A percentile compares a stretch with the other conserved stretches of the same genome.
Evolutionary conservation across 2,329 filamentous ascomycete genomes (phyloP).

Genomic region (Diplodia mutila): DNA sequence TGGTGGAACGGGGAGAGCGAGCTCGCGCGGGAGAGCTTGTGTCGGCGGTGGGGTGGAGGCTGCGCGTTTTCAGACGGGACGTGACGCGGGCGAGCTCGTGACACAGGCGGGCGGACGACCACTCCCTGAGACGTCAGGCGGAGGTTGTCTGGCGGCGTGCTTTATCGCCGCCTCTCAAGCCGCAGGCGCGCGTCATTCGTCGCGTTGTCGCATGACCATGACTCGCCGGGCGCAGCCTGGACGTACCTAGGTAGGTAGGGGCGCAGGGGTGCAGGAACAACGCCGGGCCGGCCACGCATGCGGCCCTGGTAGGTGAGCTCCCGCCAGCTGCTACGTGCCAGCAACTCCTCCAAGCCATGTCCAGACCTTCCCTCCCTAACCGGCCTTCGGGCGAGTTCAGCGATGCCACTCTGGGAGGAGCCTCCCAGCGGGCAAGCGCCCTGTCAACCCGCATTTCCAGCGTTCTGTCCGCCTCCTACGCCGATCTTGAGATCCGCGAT

Average conservation of each 20-base stretch:
- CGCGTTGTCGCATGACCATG: conserved; percentile 20
- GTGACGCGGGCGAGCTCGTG: neutral
- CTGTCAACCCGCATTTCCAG: conserved; percentile 80
- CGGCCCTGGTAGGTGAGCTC: no score
- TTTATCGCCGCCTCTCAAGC: neutral
- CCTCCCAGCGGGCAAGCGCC: conserved; percentile 55
- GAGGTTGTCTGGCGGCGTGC: conserved; percentile 3
- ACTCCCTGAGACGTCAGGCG: conserved; percentile 10
- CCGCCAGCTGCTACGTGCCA: neutral
- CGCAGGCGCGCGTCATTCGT: conserved; percentile 16
- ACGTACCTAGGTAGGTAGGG: no score
- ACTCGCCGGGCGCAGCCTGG: no score
- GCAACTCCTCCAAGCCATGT: conserved; percentile 10
- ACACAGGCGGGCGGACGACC: neutral
- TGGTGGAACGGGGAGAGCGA: neutral
- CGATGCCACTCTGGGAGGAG: conserved; percentile 15
- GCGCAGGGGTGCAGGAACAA: conserved; percentile 8
- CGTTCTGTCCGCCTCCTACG: conserved; percentile 88
- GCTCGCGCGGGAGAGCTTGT: conserved; percentile 8
- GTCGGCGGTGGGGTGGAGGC: neutral
- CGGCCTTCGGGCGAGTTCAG: conserved; percentile 23
- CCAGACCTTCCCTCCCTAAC: conserved; percentile 7
- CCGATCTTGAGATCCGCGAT: conserved; percentile 88
- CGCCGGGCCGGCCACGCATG: neutral
- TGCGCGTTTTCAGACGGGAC: neutral